Base-by-base conservation (phyloP, 2,329 filamentous ascomycete species). In the Exserohilum turcica region DNA sequence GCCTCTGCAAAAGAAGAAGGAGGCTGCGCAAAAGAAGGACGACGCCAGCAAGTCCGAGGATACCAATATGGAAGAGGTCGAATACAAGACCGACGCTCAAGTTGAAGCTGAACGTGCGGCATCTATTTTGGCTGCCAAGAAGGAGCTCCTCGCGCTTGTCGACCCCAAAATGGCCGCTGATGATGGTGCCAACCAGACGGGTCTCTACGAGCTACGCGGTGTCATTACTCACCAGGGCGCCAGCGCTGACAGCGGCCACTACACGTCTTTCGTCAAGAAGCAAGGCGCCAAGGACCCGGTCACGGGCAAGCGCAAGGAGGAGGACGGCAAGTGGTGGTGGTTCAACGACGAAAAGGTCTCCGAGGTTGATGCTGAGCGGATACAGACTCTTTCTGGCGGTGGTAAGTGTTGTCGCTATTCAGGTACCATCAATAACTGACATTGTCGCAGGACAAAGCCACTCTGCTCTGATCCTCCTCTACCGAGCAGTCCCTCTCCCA, bases 251-350 rank as follows among this genome's bases (percentile, higher is more conserved):
- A 97, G 93, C 67, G 94, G 94, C 6, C 94, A 99, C 77, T 99
- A 99, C 80, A 99, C 95, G 4, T 88, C 92, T 0, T 99, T 96
- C 73, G 90, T 99, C 64, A 99, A 97, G 83, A 97, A 99, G 83
- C 82, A 88, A 56, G 87, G 84, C 0, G 78, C 80, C 8, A 78
- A 91, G 52, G 89, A 95, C 64, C 82, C 87, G 13, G 85, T 86
- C 68, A 90, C 88, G 16, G 91, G 90, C 62, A 90, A 91, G 79
- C 81, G 85, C 67, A 86, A 84, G 48, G 86, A 89, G 68, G 91
- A 96, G 71, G 91, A 96, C 70, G 92, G 90, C 64, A 96, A 92
- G 68, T 99, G 94, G 94, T 99, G 94, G 93, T 99, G 94, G 93
- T 99, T 99, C 83, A 97, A 99, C 75, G 94, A 99, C 68, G 93